These are phyloP conservation scores for Metarhizium album DNA, from an alignment of 2,329 filamentous ascomycete genomes.

Conservation along the genomic window DNA sequence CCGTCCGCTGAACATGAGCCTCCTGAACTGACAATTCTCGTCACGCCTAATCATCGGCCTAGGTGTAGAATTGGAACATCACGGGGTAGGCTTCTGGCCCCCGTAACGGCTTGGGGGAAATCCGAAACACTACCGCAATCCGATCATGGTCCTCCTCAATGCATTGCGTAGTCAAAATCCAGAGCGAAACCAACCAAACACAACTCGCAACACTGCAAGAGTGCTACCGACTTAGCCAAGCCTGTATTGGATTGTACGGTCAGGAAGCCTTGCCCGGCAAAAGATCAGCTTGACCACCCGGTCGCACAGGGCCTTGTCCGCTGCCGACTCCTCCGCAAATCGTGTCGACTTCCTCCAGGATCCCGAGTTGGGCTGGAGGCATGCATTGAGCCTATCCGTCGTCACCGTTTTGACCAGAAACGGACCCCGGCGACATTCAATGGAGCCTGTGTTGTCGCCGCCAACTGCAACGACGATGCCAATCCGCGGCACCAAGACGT, in stretches of 20 bases:
- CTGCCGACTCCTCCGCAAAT: conserved; percentile 15
- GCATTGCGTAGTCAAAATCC: background rate
- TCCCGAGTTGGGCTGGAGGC: too few relatives aligned
- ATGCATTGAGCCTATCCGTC: conserved; percentile 13
- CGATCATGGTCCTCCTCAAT: background rate
- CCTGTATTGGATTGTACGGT: background rate
- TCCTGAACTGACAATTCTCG: background rate
- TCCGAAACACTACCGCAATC: conserved; percentile 4
- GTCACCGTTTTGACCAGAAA: conserved; percentile 12
- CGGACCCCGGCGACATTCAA: conserved; percentile 17
- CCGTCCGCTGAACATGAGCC: too few relatives aligned
- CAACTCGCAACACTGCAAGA: background rate
- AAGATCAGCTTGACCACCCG: conserved; percentile 35
- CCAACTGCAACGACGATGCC: background rate
- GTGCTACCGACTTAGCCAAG: background rate
- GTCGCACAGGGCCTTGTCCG: conserved; percentile 28
- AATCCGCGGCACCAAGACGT: background rate
- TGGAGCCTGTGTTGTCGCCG: conserved; percentile 13
- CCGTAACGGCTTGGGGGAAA: background rate
- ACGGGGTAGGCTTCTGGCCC: background rate
- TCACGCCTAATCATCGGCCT: too few relatives aligned
- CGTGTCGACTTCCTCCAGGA: conserved; percentile 16
- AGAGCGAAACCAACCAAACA: background rate
- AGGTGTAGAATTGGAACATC: background rate
- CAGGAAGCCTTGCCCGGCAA: conserved; percentile 10